phyloP scores from a whole-genome alignment of 2,329 filamentous ascomycete genomes.

The Aphanoascus verrucosus region DNA sequence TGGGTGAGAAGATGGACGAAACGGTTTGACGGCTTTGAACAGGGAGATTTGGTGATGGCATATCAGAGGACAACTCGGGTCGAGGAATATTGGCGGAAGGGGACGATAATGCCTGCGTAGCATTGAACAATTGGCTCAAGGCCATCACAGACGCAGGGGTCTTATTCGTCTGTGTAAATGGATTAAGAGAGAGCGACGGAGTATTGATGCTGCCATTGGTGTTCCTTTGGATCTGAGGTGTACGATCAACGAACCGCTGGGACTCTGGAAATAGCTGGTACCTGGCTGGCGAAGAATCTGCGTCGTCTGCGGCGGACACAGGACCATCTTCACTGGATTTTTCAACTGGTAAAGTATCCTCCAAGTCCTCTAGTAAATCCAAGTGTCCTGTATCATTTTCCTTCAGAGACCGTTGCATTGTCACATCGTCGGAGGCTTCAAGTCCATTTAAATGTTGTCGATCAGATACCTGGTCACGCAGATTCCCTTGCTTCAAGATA shows the following conservation, averaged over 20 bases:
- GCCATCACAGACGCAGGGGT: slow-evolving; percentile 32
- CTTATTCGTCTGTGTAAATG: slow-evolving; percentile 30
- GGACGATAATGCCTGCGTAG: slow-evolving; percentile 40
- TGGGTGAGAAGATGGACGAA: slow-evolving; percentile 30
- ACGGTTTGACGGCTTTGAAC: slow-evolving; percentile 31
- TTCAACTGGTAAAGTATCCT: slow-evolving; percentile 15
- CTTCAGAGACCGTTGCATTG: slow-evolving; percentile 30
- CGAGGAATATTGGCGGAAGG: slow-evolving; percentile 30
- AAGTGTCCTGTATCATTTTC: slow-evolving; percentile 37
- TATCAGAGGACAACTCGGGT: slow-evolving; percentile 35
- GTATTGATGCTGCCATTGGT: slow-evolving; percentile 25
- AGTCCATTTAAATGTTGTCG: neutral
- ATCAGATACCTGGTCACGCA: slow-evolving; percentile 13
- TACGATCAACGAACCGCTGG: slow-evolving; percentile 36
- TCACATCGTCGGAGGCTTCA: slow-evolving; percentile 22
- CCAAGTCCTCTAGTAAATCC: slow-evolving; percentile 33
- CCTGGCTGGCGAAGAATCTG: slow-evolving; percentile 30
- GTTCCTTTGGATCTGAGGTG: slow-evolving; percentile 23
- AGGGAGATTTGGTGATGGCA: slow-evolving; percentile 41
- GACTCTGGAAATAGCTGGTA: slow-evolving; percentile 38
- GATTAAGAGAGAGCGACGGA: slow-evolving; percentile 35
- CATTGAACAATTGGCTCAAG: slow-evolving; percentile 40
- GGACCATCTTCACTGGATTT: slow-evolving; percentile 44
- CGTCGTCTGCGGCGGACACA: slow-evolving; percentile 48
- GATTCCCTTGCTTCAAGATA: slow-evolving; percentile 29